Conservation (phyloP, 345 rosid genomes). For the Geranium rotundifolium region DNA sequence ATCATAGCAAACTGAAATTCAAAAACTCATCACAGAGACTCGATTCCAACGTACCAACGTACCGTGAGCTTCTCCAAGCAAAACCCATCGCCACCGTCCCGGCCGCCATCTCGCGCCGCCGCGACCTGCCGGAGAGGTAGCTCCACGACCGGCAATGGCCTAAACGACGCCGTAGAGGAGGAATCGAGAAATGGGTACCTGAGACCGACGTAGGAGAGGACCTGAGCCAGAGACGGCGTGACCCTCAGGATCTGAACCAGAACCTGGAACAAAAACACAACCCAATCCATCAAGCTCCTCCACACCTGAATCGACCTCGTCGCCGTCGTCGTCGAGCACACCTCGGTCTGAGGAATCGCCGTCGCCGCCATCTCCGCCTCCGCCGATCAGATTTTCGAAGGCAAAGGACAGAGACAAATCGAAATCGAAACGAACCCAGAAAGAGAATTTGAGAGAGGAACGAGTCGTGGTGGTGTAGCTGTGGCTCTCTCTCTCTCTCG, state of each 20-base stretch:
- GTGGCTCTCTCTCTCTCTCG: background rate
- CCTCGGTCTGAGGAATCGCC: constrained; percentile 2
- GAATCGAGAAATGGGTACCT: constrained; percentile 7
- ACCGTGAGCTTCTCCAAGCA: constrained; percentile 22
- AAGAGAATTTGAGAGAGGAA: background rate
- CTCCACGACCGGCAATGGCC: constrained; percentile 27
- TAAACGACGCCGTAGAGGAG: constrained; percentile 14
- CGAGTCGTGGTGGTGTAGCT: background rate
- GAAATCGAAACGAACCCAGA: background rate
- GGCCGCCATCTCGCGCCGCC: constrained; percentile 1
- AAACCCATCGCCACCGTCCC: constrained; percentile 4
- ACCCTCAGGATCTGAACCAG: constrained; percentile 26
- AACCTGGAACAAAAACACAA: constrained; percentile 17
- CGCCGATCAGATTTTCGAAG: background rate
- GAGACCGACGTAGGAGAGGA: constrained; percentile 21
- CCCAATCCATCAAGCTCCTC: constrained; percentile 24
- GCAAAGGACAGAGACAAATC: background rate
- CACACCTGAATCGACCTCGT: constrained; percentile 21
- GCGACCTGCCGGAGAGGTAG: constrained; percentile 17
- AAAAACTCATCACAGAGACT: background rate
- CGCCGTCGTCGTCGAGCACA: constrained; percentile 2
- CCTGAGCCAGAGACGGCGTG: constrained; percentile 24
- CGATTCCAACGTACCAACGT: background rate
- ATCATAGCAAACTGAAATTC: background rate
- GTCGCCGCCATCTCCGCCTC: background rate